Conservation (phyloP, 352 stramenopile genomes). For the Pythium oligandrum region DNA sequence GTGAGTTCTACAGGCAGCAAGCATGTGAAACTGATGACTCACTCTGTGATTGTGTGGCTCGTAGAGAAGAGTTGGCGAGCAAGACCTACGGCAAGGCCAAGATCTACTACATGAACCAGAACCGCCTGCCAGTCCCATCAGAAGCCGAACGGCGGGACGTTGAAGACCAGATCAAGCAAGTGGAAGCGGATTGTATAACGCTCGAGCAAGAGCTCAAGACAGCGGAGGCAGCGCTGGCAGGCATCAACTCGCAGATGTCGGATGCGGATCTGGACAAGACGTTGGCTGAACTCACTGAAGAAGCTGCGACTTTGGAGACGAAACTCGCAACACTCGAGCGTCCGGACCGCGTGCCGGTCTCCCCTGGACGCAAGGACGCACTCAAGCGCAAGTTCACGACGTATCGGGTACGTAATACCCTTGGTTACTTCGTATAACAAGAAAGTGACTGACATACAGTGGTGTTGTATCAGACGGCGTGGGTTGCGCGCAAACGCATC, state of each 20-base stretch:
- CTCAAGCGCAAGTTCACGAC: conserved; percentile 64
- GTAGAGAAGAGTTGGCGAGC: conserved; percentile 40
- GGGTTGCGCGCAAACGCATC: conserved; percentile 74
- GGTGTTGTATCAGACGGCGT: conserved; percentile 36
- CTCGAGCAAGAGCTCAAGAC: conserved; percentile 58
- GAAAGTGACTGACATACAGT: background rate
- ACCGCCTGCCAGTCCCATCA: conserved; percentile 53
- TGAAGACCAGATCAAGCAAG: conserved; percentile 48
- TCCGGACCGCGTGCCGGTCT: conserved; percentile 32
- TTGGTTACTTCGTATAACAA: background rate
- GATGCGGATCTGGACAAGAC: conserved; percentile 50
- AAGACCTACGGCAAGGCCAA: conserved; percentile 81
- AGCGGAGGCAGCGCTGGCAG: conserved; percentile 32
- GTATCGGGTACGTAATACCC: conserved; percentile 39
- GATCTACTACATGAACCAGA: conserved; percentile 84
- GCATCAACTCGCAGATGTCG: conserved; percentile 61
- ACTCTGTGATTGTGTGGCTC: too few species aligned
- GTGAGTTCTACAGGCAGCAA: background rate
- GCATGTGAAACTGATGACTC: too few species aligned
- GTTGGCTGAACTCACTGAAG: conserved; percentile 40
- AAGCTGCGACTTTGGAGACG: conserved; percentile 29
- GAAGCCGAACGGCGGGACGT: conserved; percentile 30
- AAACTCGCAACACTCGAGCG: conserved; percentile 49
- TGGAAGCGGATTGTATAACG: conserved; percentile 35
- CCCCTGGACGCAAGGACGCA: conserved; percentile 52